These are phyloP conservation scores for Ceratobasidium sp. DNA, from an alignment of 1,284 basidiomycete species.

Conservation along the genomic window DNA sequence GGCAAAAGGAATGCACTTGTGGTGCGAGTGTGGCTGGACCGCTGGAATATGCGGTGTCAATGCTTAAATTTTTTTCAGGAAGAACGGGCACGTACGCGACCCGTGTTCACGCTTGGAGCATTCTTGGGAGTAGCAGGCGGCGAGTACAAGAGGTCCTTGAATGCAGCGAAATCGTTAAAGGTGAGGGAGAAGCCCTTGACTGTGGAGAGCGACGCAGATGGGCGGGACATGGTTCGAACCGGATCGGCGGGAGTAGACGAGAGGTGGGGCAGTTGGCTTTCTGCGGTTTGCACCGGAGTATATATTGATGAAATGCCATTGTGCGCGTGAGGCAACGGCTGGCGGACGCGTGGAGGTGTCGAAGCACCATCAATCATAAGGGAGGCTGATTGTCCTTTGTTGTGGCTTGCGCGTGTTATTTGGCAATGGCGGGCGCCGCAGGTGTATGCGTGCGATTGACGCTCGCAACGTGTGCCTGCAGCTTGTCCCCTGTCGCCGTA, in stretches of 20 bases:
- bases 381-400: constrained; percentile 41
- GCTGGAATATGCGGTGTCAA: constrained; percentile 5
- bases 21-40: constrained; percentile 1
- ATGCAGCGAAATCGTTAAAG: constrained; percentile 35
- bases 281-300: constrained; percentile 22
- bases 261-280: constrained; percentile 10
- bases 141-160: background rate
- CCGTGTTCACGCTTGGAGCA: background rate
- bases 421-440: background rate
- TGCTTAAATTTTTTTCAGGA: background rate
- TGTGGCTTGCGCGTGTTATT: constrained; percentile 3
- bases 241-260: background rate
- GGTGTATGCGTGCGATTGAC: background rate
- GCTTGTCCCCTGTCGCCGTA: background rate
- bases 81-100: background rate
- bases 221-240: constrained; percentile 23
- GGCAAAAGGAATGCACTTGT: constrained; percentile 3
- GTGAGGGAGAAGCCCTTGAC: constrained; percentile 35
- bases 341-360: constrained; percentile 33
- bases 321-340: background rate
- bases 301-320: constrained; percentile 14
- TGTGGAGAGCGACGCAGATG: constrained; percentile 28
- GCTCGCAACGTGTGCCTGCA: constrained; percentile 17
- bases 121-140: background rate
- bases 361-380: constrained; percentile 38